Evolutionary conservation across 805 yeast genomes (phyloP).

Genomic region (Peterozyma toletana): DNA sequence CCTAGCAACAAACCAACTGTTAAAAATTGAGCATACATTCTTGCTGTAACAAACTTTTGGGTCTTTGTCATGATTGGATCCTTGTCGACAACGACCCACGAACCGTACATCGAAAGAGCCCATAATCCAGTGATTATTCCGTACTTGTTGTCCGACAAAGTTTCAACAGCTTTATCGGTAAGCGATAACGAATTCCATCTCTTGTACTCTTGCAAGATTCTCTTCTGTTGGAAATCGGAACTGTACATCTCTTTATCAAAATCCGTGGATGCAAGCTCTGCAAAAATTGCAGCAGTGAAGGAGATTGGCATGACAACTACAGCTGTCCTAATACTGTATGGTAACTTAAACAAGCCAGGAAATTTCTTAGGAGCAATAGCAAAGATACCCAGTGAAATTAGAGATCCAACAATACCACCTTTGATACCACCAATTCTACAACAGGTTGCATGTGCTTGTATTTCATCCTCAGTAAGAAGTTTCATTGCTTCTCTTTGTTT

Average conservation of each 20-base stretch:
- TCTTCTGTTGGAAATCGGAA: slow-evolving; percentile 31
- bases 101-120: slow-evolving; percentile 77
- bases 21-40: slow-evolving; percentile 85
- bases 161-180: slow-evolving; percentile 41
- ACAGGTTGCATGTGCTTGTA: slow-evolving; percentile 54
- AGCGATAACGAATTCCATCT: slow-evolving; percentile 45
- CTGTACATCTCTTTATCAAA: slow-evolving; percentile 62
- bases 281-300: slow-evolving; percentile 50
- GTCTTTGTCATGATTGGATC: slow-evolving; percentile 70
- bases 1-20: slow-evolving; percentile 67
- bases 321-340: slow-evolving; percentile 60
- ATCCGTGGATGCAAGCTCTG: slow-evolving; percentile 61
- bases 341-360: slow-evolving; percentile 34
- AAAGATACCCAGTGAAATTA: slow-evolving; percentile 47
- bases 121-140: slow-evolving; percentile 63
- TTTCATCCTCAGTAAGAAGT: slow-evolving; percentile 58
- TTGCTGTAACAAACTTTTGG: slow-evolving; percentile 80
- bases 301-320: slow-evolving; percentile 64
- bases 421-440: slow-evolving; percentile 54
- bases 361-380: slow-evolving; percentile 39
- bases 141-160: slow-evolving; percentile 51
- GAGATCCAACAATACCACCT: slow-evolving; percentile 52
- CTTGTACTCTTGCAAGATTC: slow-evolving; percentile 36
- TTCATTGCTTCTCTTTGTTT: slow-evolving; percentile 40
- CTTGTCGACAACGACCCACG: slow-evolving; percentile 66